Percentiles rank a stretch among this genome's conserved stretches.
phyloP scores from a whole-genome alignment of 176 grass and related monocot species.

The Melocanna baccifera region DNA sequence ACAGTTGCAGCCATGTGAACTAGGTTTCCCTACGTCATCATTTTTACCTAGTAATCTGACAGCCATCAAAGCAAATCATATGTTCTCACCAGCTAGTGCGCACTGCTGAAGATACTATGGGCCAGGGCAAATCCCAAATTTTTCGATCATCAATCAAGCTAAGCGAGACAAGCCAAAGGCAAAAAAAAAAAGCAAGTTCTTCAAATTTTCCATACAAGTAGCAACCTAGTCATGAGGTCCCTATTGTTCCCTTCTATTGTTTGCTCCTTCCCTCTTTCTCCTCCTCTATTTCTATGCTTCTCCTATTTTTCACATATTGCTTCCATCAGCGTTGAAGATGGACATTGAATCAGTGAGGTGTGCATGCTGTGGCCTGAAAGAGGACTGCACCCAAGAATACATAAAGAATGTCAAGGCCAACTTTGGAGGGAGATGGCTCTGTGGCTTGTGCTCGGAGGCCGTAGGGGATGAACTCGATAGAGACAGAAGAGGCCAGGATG shows the following conservation, averaged over 20 bases:
- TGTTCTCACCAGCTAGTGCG: conserved; percentile 23
- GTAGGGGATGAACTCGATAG: conserved; percentile 41
- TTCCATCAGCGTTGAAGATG: conserved; percentile 34
- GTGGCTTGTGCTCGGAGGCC: conserved; percentile 60
- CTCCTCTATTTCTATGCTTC: conserved; percentile 21
- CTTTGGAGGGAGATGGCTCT: conserved; percentile 69
- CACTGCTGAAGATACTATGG: conserved; percentile 41
- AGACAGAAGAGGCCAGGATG: conserved; percentile 12
- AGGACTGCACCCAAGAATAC: conserved; percentile 69
- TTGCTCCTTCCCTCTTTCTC: not conserved
- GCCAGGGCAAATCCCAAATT: conserved; percentile 31
- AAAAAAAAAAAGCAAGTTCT: conserved; percentile 12
- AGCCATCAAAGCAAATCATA: conserved; percentile 27
- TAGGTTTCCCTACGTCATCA: not conserved
- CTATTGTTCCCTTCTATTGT: not conserved
- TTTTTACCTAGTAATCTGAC: not conserved
- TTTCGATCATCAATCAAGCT: conserved; percentile 40
- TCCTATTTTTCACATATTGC: not conserved
- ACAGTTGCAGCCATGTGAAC: conserved; percentile 37
- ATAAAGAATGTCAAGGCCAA: conserved; percentile 45
- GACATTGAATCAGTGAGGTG: conserved; percentile 49
- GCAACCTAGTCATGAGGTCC: conserved; percentile 28
- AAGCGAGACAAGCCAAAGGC: conserved; percentile 26
- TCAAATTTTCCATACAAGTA: conserved; percentile 28
- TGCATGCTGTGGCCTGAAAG: conserved; percentile 49